Percentiles rank a stretch among this genome's conserved stretches.
These are phyloP conservation scores for Cephaloascus albidus DNA, from an alignment of 805 yeast species.

Conservation along the genomic window DNA sequence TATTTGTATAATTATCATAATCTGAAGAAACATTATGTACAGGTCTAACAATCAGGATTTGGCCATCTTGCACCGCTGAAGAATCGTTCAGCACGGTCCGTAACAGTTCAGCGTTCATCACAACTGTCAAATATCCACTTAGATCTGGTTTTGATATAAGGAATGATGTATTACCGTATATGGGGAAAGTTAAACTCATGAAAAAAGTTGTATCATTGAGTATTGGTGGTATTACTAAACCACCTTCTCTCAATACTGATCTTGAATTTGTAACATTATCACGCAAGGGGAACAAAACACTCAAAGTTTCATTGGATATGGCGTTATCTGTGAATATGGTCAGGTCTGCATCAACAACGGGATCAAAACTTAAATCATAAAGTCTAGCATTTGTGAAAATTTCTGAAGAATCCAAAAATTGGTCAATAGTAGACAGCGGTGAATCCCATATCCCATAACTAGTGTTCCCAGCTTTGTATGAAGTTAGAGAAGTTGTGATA, in stretches of 20 bases:
- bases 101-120: constrained; percentile 36
- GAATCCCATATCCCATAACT: constrained; percentile 21
- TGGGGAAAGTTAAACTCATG: constrained; percentile 72
- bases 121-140: constrained; percentile 63
- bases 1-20: neutral
- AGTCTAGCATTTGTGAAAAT: constrained; percentile 54
- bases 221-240: constrained; percentile 60
- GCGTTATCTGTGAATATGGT: neutral
- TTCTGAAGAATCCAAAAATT: constrained; percentile 56
- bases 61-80: neutral
- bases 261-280: constrained; percentile 35
- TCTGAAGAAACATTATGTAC: neutral
- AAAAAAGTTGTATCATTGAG: constrained; percentile 35
- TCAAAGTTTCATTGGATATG: constrained; percentile 15
- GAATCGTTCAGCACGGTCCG: constrained; percentile 24
- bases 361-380: constrained; percentile 49
- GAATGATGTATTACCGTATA: constrained; percentile 69
- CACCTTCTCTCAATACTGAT: constrained; percentile 28
- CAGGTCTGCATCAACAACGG: constrained; percentile 9
- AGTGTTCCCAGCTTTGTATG: constrained; percentile 65
- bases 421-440: constrained; percentile 19
- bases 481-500: constrained; percentile 49
- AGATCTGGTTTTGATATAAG: constrained; percentile 44
- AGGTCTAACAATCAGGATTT: neutral
- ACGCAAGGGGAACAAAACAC: constrained; percentile 40